phyloP scores from a whole-genome alignment of 805 yeast species.

The Saccharomycopsis guyanensis region DNA sequence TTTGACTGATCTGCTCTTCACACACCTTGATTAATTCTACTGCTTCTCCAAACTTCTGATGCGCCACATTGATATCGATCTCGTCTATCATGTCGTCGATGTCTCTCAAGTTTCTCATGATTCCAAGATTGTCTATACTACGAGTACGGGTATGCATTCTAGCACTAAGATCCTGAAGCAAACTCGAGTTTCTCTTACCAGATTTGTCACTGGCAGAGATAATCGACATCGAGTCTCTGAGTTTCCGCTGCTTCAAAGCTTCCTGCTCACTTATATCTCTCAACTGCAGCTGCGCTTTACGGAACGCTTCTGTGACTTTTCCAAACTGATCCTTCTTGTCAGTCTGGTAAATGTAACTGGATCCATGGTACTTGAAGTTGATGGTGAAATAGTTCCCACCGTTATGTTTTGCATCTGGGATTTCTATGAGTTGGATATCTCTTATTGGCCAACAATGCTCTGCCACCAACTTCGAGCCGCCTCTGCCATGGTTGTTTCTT shows the following conservation, averaged over 20 bases:
- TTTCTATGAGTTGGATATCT: constrained; percentile 44
- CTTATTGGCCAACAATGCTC: constrained; percentile 73
- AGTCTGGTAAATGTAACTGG: constrained; percentile 52
- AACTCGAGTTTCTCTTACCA: constrained; percentile 28
- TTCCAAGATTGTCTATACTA: constrained; percentile 38
- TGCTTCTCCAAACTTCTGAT: constrained; percentile 43
- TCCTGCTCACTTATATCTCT: constrained; percentile 49
- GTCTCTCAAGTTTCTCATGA: constrained; percentile 40
- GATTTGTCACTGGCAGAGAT: constrained; percentile 26
- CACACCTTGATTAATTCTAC: constrained; percentile 27
- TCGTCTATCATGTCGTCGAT: constrained; percentile 62
- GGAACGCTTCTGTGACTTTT: constrained; percentile 46
- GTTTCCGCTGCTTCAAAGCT: constrained; percentile 34
- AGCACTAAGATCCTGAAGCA: constrained; percentile 51
- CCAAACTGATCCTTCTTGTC: constrained; percentile 50
- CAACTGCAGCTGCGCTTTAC: constrained; percentile 55
- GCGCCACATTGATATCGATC: constrained; percentile 59
- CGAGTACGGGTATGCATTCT: constrained; percentile 55
- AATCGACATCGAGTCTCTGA: constrained; percentile 38
- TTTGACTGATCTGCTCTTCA: constrained; percentile 19
- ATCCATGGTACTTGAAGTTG: constrained; percentile 39
- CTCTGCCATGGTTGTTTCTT: constrained; percentile 26
- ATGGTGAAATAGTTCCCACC: constrained; percentile 31
- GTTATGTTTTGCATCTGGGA: constrained; percentile 24
- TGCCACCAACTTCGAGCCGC: constrained; percentile 40